Conservation (phyloP, 83 land plant genomes). For the Diphasiastrum complanatum region DNA sequence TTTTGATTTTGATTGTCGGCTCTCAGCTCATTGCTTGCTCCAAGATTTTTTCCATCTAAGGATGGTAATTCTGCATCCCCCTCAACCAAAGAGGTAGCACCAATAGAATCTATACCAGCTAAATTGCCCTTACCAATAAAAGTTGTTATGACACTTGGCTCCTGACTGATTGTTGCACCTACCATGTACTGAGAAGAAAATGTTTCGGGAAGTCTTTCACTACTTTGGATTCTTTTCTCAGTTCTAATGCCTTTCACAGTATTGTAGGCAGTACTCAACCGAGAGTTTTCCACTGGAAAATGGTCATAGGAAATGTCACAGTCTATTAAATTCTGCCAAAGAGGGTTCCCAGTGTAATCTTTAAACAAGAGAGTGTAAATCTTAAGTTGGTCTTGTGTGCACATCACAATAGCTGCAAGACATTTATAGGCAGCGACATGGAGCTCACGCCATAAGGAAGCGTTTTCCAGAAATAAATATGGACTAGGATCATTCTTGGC, state of each 20-base stretch:
- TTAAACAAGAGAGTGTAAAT: slow-evolving; percentile 27
- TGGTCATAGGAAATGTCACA: slow-evolving; percentile 36
- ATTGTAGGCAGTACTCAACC: slow-evolving; percentile 10
- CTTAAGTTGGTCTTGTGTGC: slow-evolving; percentile 36
- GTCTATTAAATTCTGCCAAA: slow-evolving; percentile 47
- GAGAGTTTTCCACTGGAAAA: slow-evolving; percentile 45
- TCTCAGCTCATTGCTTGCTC: slow-evolving; percentile 2
- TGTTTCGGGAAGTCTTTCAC: slow-evolving; percentile 5
- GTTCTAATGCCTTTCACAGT: slow-evolving; percentile 29
- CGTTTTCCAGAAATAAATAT: slow-evolving; percentile 36
- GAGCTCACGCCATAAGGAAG: slow-evolving; percentile 34
- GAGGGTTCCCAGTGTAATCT: slow-evolving; percentile 28
- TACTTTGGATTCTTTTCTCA: slow-evolving; percentile 13
- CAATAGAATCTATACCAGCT: slow-evolving; percentile 3
- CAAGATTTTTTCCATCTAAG: slow-evolving; percentile 13
- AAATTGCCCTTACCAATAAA: slow-evolving; percentile 28
- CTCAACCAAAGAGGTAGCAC: slow-evolving; percentile 1
- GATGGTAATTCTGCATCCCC: slow-evolving; percentile 2
- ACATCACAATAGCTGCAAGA: slow-evolving; percentile 34
- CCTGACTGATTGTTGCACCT: slow-evolving; percentile 41
- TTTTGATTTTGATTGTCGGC: slow-evolving; percentile 5
- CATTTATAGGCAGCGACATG: slow-evolving; percentile 45
- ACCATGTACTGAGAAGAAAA: slow-evolving; percentile 46
- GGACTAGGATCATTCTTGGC: slow-evolving; percentile 34
- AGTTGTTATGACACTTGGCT: slow-evolving; percentile 34